Base-by-base conservation (phyloP, 108 stramenopile genomes). In the Mediolabrus comicus region DNA sequence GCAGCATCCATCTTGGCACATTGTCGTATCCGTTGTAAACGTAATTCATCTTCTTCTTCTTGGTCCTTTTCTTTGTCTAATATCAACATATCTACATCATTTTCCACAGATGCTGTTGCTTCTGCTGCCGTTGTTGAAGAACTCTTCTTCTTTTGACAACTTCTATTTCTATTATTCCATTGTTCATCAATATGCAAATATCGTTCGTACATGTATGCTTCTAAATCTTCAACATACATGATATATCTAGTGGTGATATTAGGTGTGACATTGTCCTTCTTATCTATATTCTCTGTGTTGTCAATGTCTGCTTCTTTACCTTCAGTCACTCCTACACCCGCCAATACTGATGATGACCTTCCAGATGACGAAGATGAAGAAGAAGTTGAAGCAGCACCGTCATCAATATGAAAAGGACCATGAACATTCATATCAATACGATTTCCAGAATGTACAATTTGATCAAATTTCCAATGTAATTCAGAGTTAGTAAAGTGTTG, bases 401-500 rank as follows among this genome's bases (percentile, higher is more conserved):
- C n/a, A n/a, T n/a, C n/a, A n/a, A n/a, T n/a, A 49, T 49, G 46
- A 2, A 49, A 24, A 0, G 46, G 46, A 24, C 46, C 22, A 49
- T 59, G 56, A 24, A 59, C 24, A 17, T 32, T 19, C 10, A 13
- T 6, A 24, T 35, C 28, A 9, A 32, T 1, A 3, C 62, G 24
- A 17, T 27, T 41, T 27, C 60, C 70, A 39, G 52, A 52, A 54
- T 41, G 31, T 12, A 71, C 25, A 10, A 71, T 71, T 33, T 32
- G 51, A 38, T 71, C 70, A 54, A 62, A 71, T 53, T 60, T 62
- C 70, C 70, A 61, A 19, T 71, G 60, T 16, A 71, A 62, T 71
- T 71, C 70, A 11, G 60, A 54, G 13, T 54, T 61, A 4, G 53
- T 71, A 43, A 71, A 71, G 31, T 52, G 53, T 2, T 34, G 38